Evolutionary conservation across 768 basidiomycete genomes (phyloP).

Genomic region (Baorangia bicolor): DNA sequence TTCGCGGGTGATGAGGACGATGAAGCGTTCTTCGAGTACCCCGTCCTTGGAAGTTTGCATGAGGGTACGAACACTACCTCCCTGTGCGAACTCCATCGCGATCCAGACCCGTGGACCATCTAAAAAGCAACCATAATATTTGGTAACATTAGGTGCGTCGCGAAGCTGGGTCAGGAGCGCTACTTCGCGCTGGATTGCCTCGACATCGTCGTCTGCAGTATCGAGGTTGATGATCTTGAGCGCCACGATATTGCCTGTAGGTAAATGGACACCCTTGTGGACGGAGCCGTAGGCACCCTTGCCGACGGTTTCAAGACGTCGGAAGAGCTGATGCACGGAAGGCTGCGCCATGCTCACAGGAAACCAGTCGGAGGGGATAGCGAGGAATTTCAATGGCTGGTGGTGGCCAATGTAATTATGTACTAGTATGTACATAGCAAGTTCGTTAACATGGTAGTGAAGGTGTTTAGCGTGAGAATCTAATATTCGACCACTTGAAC

Average conservation of each 20-base stretch:
- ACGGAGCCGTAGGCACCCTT: conserved; percentile 97
- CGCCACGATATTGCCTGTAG: conserved; percentile 86
- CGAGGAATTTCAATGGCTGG: not conserved
- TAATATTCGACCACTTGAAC: not conserved
- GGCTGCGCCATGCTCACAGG: conserved; percentile 41
- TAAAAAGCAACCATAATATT: conserved; percentile 95
- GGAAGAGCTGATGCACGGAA: conserved; percentile 77
- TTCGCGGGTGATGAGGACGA: conserved; percentile 85
- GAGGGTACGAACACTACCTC: conserved; percentile 89
- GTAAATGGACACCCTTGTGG: conserved; percentile 83
- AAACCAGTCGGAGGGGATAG: not conserved
- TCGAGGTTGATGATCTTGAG: conserved; percentile 99
- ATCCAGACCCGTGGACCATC: conserved; percentile 98
- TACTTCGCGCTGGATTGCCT: conserved; percentile 95
- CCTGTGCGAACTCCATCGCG: conserved; percentile 96
- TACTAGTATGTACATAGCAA: no score
- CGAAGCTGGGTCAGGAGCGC: conserved; percentile 86
- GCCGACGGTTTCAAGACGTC: conserved; percentile 88
- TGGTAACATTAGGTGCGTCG: conserved; percentile 87
- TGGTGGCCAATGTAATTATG: not conserved
- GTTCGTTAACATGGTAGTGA: not conserved
- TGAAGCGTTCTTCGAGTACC: conserved; percentile 85
- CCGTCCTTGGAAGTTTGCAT: conserved; percentile 83
- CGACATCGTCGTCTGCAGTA: conserved; percentile 94
- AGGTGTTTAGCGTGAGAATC: conserved; percentile 19